Conservation (phyloP, 1,139 yeast species). For the Yamadazyma atlantica region DNA sequence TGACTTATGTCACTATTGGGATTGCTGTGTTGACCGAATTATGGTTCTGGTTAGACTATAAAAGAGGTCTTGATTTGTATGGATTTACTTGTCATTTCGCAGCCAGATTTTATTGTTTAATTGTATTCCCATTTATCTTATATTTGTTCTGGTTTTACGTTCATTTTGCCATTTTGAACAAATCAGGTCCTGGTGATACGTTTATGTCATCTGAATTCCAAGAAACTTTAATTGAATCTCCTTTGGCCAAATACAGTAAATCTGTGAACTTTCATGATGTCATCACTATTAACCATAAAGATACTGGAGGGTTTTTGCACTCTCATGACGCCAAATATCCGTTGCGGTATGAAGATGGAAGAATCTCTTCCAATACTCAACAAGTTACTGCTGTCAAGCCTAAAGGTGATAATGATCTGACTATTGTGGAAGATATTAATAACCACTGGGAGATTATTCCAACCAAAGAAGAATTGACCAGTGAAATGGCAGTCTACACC, state of each 20-base stretch:
- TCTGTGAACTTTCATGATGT: conserved; percentile 73
- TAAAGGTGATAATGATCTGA: conserved; percentile 23
- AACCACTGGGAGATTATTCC: conserved; percentile 91
- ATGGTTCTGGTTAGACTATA: conserved; percentile 80
- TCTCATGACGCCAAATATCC: conserved; percentile 80
- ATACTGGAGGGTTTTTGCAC: conserved; percentile 73
- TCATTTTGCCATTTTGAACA: conserved; percentile 76
- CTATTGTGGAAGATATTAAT: conserved; percentile 59
- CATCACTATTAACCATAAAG: conserved; percentile 74
- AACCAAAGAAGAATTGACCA: conserved; percentile 37
- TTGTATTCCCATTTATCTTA: conserved; percentile 76
- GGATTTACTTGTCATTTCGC: conserved; percentile 66
- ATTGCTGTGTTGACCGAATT: conserved; percentile 80
- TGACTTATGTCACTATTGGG: conserved; percentile 87
- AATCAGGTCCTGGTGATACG: conserved; percentile 93
- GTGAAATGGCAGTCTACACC: conserved; percentile 33
- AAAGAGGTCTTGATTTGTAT: conserved; percentile 62
- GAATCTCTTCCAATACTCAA: conserved; percentile 93
- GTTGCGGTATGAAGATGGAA: conserved; percentile 91
- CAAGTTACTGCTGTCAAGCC: conserved; percentile 75
- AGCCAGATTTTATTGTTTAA: conserved; percentile 72
- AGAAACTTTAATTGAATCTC: conserved; percentile 83
- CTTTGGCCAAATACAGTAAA: conserved; percentile 69
- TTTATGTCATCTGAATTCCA: conserved; percentile 95
- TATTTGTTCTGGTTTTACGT: conserved; percentile 92